Evolutionary conservation across 2,329 filamentous ascomycete genomes (phyloP), one percentile per base, ranked within the genome.

Genomic region (Colletotrichum australisinense): DNA sequence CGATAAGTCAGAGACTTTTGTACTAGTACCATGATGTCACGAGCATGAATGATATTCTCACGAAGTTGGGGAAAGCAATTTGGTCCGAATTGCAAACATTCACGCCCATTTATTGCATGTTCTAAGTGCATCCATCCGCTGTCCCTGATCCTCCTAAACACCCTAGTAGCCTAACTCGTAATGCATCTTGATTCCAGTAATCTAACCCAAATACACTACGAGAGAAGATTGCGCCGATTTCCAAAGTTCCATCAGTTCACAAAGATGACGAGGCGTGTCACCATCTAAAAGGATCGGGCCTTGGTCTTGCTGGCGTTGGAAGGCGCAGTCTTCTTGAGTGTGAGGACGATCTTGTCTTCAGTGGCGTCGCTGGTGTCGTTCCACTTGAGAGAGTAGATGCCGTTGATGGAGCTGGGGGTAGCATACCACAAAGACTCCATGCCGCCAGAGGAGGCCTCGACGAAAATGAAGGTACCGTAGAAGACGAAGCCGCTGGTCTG

Each of bases 391-490:
- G 69, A 66, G 72, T 75, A 80, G 16, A 78, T 62, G 38, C 64
- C 74, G 5, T 73, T 56, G 22, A 63, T 59, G 16, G 42, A 62
- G 28, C 75, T 72, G 6, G 78, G 77, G 5, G 75, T 63, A 7
- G 75, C 76, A 53, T 76, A 78, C 77, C 77, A 80, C 52, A 75
- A 26, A 5, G 75, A 76, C 38, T 75, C 62, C 24, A 80, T 74
- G 1, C 38, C 38, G 65, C 65, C 58, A 38, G 74, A 22, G 35
- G 53, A 16, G 38, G 26, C 8, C 35, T 55, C 12, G 24, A 71
- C 63, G 49, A 79, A 66, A 30, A 74, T 71, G 63, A 76, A 74
- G 30, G 71, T 66, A 35, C 77, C 79, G 69, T 80, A 80, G 76
- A 78, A 78, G 9, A 74, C 59, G 72, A 79, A 80, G 5, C 78